Evolutionary conservation across 371 early-diverging fungal species (phyloP).

Genomic region (Mucor plumbeus): DNA sequence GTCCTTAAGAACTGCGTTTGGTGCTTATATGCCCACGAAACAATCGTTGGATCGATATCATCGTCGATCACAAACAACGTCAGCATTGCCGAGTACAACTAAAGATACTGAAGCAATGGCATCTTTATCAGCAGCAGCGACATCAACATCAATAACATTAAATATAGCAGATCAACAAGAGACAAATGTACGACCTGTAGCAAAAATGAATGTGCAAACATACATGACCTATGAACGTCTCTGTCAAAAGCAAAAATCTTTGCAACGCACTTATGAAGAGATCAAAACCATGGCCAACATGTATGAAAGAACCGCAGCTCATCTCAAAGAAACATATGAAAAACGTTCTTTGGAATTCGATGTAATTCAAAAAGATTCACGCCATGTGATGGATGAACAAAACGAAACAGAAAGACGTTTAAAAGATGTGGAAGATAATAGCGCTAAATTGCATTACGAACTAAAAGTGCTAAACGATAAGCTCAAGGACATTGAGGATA

Average conservation of each 20-base stretch:
- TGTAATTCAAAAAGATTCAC: slow-evolving; percentile 28
- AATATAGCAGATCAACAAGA: background rate
- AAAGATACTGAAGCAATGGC: background rate
- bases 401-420: slow-evolving; percentile 34
- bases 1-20: background rate
- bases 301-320: slow-evolving; percentile 39
- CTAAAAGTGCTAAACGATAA: slow-evolving; percentile 51
- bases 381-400: slow-evolving; percentile 42
- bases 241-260: slow-evolving; percentile 34
- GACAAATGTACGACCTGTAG: slow-evolving; percentile 16
- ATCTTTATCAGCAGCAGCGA: background rate
- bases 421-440: slow-evolving; percentile 46
- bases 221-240: slow-evolving; percentile 46
- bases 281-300: slow-evolving; percentile 30
- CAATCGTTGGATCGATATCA: background rate
- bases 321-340: slow-evolving; percentile 36
- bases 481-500: slow-evolving; percentile 52
- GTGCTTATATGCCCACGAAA: background rate
- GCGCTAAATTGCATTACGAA: slow-evolving; percentile 54
- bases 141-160: background rate
- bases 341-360: slow-evolving; percentile 40
- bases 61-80: slow-evolving; percentile 1
- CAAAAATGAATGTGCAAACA: slow-evolving; percentile 41
- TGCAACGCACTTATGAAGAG: slow-evolving; percentile 33
- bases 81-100: background rate